A percentile compares a stretch with the other conserved stretches of the same genome.
Evolutionary conservation across 257 asterid genomes (phyloP).

Genomic region (Solanum chilense): DNA sequence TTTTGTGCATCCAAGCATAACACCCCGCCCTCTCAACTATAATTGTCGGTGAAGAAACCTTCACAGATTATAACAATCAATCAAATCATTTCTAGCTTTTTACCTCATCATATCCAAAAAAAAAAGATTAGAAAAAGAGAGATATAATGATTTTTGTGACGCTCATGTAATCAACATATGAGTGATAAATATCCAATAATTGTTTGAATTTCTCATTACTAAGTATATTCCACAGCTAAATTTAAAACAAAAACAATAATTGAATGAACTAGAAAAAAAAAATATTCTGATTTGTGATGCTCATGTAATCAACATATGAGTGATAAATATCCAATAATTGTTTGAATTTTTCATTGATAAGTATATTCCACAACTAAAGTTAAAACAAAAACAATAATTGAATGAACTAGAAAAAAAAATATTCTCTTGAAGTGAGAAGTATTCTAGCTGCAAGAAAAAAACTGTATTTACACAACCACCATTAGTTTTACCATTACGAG

Average conservation of each 20-base stretch:
- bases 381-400: neutral
- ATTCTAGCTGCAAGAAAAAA: neutral
- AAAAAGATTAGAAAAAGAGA: neutral
- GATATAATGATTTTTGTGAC: neutral
- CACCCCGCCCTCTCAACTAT: conserved; percentile 97
- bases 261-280: neutral
- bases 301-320: neutral
- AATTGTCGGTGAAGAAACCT: conserved; percentile 97
- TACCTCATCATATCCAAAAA: neutral
- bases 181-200: neutral
- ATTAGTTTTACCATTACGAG: neutral
- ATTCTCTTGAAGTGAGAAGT: neutral
- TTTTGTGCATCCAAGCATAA: conserved; percentile 87
- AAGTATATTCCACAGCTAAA: neutral
- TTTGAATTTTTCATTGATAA: neutral
- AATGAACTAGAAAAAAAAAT: neutral
- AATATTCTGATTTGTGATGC: neutral
- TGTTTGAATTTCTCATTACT: neutral
- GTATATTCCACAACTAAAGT: neutral
- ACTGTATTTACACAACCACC: neutral
- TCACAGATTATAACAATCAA: conserved; percentile 4
- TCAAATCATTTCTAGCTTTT: neutral
- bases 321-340: neutral
- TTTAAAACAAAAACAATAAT: neutral
- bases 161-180: neutral